Base-by-base conservation (phyloP, 768 basidiomycete genomes). In the Tylopilus sp. region DNA sequence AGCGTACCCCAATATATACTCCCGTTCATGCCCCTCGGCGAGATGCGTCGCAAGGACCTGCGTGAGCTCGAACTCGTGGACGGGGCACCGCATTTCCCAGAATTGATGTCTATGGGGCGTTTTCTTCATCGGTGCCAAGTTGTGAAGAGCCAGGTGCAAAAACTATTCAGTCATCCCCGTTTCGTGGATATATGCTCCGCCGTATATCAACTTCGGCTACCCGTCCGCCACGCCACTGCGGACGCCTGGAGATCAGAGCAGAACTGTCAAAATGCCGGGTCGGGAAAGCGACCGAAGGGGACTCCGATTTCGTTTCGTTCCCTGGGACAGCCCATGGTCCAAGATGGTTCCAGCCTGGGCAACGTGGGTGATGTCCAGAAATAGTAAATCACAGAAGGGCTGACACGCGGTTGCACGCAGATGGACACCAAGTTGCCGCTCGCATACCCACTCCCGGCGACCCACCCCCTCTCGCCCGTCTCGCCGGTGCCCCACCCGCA, bases 1-100 rank as follows among this genome's bases (percentile, higher is more conserved):
- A 71, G 73, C 21, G 79, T 71, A 56, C 78, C 72, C 55, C 70
- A 61, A 22, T 75, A 70, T 54, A 68, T 64, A 13, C 67, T 79
- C 10, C 75, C 77, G 21, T 77, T 75, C 54, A 75, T 79, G 67
- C 79, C 80, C 6, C 51, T 74, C 11, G 70, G 69, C 18, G 17
- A 6, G 2, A 44, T 42, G 25, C 31, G 13, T 15, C n/a, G 38
- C 17, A 17, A 10, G n/a, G 38, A 33, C 17, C 55, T 58, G 25
- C 57, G 40, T 10, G 60, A 54, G 36, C 53, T 76, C 22, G 56
- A 57, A 36, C 70, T 71, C 13, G 75, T 72, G 5, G 65, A 68
- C 52, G 57, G 61, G 2, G 57, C 76, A 22, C 81, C 81, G 1
- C 52, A 68, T 6, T 72, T 74, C 47, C 52, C 56, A 1, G 53